phyloP scores from a whole-genome alignment of 768 basidiomycete genomes.

The Lactarius sanguifluus region DNA sequence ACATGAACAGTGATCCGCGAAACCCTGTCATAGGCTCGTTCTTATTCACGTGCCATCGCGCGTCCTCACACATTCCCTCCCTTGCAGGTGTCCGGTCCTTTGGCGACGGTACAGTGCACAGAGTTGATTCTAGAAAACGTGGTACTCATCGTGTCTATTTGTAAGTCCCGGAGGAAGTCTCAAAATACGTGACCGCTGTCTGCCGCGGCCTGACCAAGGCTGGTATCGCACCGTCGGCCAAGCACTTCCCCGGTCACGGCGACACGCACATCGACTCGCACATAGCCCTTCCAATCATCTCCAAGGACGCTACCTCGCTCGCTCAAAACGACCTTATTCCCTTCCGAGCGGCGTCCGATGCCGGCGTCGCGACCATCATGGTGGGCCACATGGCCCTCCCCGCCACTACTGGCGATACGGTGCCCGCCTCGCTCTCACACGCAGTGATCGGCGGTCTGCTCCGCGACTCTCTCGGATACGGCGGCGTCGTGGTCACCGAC shows the following conservation, averaged over 20 bases:
- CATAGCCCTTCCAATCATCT: constrained; percentile 60
- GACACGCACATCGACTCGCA: constrained; percentile 74
- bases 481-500: constrained; percentile 67
- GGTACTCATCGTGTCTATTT: neutral
- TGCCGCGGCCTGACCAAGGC: constrained; percentile 47
- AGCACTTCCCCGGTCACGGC: constrained; percentile 76
- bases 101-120: constrained; percentile 59
- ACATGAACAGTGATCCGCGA: constrained; percentile 65
- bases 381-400: constrained; percentile 74
- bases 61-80: neutral
- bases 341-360: constrained; percentile 47
- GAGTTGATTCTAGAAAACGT: neutral
- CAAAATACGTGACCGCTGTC: constrained; percentile 48
- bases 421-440: constrained; percentile 59
- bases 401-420: constrained; percentile 50
- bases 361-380: constrained; percentile 58
- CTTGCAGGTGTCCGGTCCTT: constrained; percentile 63
- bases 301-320: constrained; percentile 47
- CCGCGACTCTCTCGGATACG: constrained; percentile 49
- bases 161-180: constrained; percentile 55
- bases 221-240: constrained; percentile 59
- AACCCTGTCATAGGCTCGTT: constrained; percentile 70
- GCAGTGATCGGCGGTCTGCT: constrained; percentile 53
- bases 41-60: neutral
- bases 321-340: constrained; percentile 54